Base-by-base conservation (phyloP, 305 asterid genomes). In the Ajuga reptans region DNA sequence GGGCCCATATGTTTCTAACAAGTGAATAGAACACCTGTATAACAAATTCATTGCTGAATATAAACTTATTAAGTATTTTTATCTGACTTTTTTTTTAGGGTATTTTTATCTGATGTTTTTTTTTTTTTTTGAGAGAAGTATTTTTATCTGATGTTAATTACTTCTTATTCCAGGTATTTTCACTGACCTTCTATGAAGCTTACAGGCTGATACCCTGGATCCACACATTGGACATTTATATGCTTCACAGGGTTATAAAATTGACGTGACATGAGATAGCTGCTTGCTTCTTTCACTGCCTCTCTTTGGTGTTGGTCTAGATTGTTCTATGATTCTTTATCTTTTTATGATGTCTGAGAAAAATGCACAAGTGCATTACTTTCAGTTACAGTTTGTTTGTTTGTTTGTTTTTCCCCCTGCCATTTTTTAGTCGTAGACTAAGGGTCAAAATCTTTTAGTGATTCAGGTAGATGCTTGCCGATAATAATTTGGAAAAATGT, bases 161-260 rank as follows among this genome's bases (percentile, higher is more conserved):
- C 88, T 84, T 86, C 74, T 78, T 81, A 79, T 91, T 93, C 96
- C 99, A 91, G 99, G 96, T 94, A 89, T 87, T 93, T 86, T 85
- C 96, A 89, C 96, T 86, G 92, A 89, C 89, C 97, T 93, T 92
- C 83, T 88, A 69, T 87, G 92, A 91, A 82, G 97, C 96, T 89
- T 62, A 86, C 90, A 83, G 84, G 96, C 89, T 72, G 89, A 86
- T 82, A 73, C 79, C 6, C 36, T 81, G 89, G 89, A 85, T 75
- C 83, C 79, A 68, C 81, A 67, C 84, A 75, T 83, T 79, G 83
- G 89, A 76, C 76, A 73, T 81, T 79, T 85, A 60, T 79, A 67
- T 86, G 82, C 83, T 81, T 84, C 85, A 82, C 91, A 86, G 94
- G 92, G 81, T 81, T 84, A 64, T 64, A 67, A 62, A 9, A 71